phyloP scores from a whole-genome alignment of 2,329 filamentous ascomycete genomes.

The Gnomoniopsis sp. region DNA sequence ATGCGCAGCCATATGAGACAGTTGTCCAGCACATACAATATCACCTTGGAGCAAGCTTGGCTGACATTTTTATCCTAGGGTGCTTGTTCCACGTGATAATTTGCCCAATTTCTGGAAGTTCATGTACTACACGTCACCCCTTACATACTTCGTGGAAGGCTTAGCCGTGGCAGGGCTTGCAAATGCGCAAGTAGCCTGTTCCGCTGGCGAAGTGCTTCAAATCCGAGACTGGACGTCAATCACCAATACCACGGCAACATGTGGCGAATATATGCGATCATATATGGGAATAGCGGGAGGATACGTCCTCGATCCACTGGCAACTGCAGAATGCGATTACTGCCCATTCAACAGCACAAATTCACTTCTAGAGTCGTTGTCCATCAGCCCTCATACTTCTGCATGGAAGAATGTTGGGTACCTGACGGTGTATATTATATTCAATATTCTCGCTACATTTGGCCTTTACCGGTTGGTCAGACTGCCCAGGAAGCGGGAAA shows the following conservation, averaged over 20 bases:
- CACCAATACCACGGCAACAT: too few relatives aligned
- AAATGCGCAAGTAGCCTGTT: conserved; percentile 40
- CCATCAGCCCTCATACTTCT: conserved; percentile 30
- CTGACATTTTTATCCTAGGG: conserved; percentile 46
- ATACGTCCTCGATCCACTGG: conserved; percentile 46
- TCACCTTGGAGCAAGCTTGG: conserved; percentile 48
- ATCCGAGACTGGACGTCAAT: too few relatives aligned
- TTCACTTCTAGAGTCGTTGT: conserved; percentile 43
- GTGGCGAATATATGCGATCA: not conserved
- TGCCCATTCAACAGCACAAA: conserved; percentile 56
- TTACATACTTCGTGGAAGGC: conserved; percentile 69
- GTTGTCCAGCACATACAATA: too few relatives aligned
- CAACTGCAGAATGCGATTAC: conserved; percentile 30
- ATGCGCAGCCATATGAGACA: not conserved
- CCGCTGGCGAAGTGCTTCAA: too few relatives aligned
- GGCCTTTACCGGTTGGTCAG: conserved; percentile 41
- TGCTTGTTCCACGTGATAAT: conserved; percentile 59
- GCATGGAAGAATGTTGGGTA: conserved; percentile 66
- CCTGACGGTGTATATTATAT: conserved; percentile 49
- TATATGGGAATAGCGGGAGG: conserved; percentile 52
- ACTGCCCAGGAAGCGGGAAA: conserved; percentile 27
- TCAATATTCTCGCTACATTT: conserved; percentile 48
- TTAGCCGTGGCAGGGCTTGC: conserved; percentile 58
- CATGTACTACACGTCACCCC: conserved; percentile 79
- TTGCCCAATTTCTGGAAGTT: conserved; percentile 79